Evolutionary conservation across 1,284 basidiomycete genomes (phyloP), one percentile per base, ranked within the genome.

Genomic region (Ganoderma multipileum): DNA sequence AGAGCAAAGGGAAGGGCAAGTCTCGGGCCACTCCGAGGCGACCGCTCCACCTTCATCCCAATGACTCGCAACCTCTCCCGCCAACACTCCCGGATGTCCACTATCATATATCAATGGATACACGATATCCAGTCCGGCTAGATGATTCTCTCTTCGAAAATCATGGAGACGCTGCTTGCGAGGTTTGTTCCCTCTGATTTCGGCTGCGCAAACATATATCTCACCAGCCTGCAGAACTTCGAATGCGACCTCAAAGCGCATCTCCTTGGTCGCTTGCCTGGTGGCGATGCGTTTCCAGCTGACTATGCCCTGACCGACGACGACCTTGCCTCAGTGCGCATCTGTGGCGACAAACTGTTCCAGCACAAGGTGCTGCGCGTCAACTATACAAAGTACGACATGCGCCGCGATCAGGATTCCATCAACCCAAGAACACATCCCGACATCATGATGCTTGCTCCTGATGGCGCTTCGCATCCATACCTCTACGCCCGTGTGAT

Each of bases 311-410:
- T 41, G 14, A 42, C 38, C 0, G 23, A 28, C n/a, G 39, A 61
- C 23, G 60, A 61, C n/a, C 23, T 42, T 2, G n/a, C 16, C n/a
- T 28, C 23, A 3, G 41, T 80, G 2, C 36, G 67, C n/a, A 65
- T 80, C 28, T 61, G 67, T 8, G 5, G 18, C 26, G 30, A 33
- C 54, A 11, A 6, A 2, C 26, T 59, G 59, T 67, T 1, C 74
- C 77, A 59, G 0, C 73, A 77, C 63, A 75, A 77, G 36, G 69
- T 68, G 0, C 57, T 81, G 38, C 71, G 73, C 0, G 66, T 85
- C 59, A 83, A 85, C 62, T 85, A 82, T 70, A 86, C 82, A 0
- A 83, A 81, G 6, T 86, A 86, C 66, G 79, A 86, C 62, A 62
- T 83, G 18, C 74, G 76, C 2, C 75, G 78, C 3, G 74, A 74